Evolutionary conservation across 805 yeast genomes (phyloP), one percentile per base, ranked within the genome.

Genomic region (Candida coquimbonensis): DNA sequence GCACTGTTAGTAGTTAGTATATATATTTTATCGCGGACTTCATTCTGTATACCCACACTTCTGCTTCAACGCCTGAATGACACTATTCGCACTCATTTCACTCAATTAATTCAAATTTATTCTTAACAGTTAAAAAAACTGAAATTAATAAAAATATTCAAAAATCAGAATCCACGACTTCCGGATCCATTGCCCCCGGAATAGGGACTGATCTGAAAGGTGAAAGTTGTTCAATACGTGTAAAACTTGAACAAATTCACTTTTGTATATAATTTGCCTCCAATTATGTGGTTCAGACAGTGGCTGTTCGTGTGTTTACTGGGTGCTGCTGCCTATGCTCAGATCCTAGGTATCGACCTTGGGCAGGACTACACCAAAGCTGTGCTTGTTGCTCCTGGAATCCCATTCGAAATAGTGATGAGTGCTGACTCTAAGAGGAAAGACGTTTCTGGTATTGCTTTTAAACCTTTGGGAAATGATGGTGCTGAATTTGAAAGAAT

Each of bases 351-450:
- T 21, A 70, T 93, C 36, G 99, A 93, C 62, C 81, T 75, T 59
- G 99, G 99, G 44, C 83, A 86, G 46, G 91, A 89, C 57, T 85
- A 72, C 69, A 78, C 89, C 24, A 93, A 93, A 62, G 88, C 96
- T 2, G 87, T 83, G 42, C 70, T 93, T 39, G 85, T 93, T 36
- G 96, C 96, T 0, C 97, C 97, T 0, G 87, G 89, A 12, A 80
- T 88, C 19, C 84, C 89, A 14, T 81, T 90, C 60, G 98, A 93
- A 58, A 75, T 93, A 36, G 83, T 93, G 13, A 69, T 93, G 50
- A 87, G 97, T 5, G 83, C 87, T 25, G 98, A 93, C 57, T 83
- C 96, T 3, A 87, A 89, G 65, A 74, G 99, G 47, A 93, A 93
- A 62, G 98, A 91, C 56, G 70, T 81, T 5, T 75, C 90, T 5